These are phyloP conservation scores for Debaryomyces fabryi DNA, from an alignment of 1,139 yeast genomes.

Conservation along the genomic window DNA sequence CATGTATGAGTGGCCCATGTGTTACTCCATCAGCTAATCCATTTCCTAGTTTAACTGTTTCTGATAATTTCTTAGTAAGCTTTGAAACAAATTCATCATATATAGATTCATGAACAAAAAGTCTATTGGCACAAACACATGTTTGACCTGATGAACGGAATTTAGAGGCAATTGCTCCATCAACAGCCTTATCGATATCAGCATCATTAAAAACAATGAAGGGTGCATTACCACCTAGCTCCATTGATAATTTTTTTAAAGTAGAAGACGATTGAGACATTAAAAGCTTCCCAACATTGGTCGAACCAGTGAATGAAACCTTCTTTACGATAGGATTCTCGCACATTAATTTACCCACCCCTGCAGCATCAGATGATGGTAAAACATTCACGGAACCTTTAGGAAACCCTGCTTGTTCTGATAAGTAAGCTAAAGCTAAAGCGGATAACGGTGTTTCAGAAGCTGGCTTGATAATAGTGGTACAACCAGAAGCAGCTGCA, in stretches of 20 bases:
- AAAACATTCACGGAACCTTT: slow-evolving; percentile 77
- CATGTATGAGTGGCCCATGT: slow-evolving; percentile 83
- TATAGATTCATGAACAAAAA: slow-evolving; percentile 70
- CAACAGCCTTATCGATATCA: slow-evolving; percentile 74
- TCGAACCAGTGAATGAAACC: slow-evolving; percentile 90
- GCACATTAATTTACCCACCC: slow-evolving; percentile 70
- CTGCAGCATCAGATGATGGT: slow-evolving; percentile 56
- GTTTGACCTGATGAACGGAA: slow-evolving; percentile 83
- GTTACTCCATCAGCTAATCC: slow-evolving; percentile 69
- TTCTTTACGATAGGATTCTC: slow-evolving; percentile 70
- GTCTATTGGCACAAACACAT: slow-evolving; percentile 85
- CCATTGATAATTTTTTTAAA: slow-evolving; percentile 81
- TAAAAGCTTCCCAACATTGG: slow-evolving; percentile 76
- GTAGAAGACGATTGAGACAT: slow-evolving; percentile 79
- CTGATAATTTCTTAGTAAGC: slow-evolving; percentile 52
- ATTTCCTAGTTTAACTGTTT: slow-evolving; percentile 63
- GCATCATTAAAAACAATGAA: slow-evolving; percentile 86
- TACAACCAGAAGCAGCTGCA: slow-evolving; percentile 91
- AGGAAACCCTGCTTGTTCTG: slow-evolving; percentile 85
- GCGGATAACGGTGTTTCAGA: slow-evolving; percentile 88
- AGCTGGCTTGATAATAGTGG: slow-evolving; percentile 88
- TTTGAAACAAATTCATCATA: slow-evolving; percentile 58
- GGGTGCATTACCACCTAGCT: slow-evolving; percentile 95
- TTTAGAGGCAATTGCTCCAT: slow-evolving; percentile 64
- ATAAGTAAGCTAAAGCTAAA: slow-evolving; percentile 72